Conservation (phyloP, 2,329 filamentous ascomycete genomes). For the Cladosporium sphaerospermum region DNA sequence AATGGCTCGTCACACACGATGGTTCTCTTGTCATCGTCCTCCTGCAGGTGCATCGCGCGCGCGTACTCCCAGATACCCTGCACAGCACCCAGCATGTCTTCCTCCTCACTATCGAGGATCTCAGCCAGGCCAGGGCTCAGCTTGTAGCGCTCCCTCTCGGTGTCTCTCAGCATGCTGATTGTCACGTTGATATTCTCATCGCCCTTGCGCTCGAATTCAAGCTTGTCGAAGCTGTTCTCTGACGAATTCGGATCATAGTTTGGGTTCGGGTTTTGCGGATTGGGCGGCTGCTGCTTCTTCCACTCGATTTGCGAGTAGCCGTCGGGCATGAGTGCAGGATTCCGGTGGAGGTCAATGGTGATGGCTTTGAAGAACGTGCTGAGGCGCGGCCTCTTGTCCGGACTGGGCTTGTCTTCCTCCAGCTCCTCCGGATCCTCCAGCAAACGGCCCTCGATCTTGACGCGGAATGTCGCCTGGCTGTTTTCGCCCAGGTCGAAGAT, state of each 20-base stretch:
- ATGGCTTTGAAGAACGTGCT: slow-evolving; percentile 81
- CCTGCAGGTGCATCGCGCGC: slow-evolving; percentile 74
- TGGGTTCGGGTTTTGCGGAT: slow-evolving; percentile 41
- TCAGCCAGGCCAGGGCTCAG: slow-evolving; percentile 74
- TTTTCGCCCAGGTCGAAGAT: slow-evolving; percentile 73
- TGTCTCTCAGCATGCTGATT: slow-evolving; percentile 78
- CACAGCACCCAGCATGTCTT: slow-evolving; percentile 78
- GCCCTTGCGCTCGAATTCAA: slow-evolving; percentile 84
- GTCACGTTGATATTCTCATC: slow-evolving; percentile 91
- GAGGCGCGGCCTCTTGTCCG: slow-evolving; percentile 46
- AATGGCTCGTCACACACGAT: slow-evolving; percentile 85
- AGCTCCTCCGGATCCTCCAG: slow-evolving; percentile 52
- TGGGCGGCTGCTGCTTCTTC: slow-evolving; percentile 63
- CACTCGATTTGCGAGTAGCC: slow-evolving; percentile 66
- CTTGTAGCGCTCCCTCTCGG: slow-evolving; percentile 77
- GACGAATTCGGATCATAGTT: slow-evolving; percentile 48
- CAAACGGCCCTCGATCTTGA: slow-evolving; percentile 85
- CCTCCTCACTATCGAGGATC: slow-evolving; percentile 78
- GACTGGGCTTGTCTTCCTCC: slow-evolving; percentile 41
- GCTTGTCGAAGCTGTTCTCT: slow-evolving; percentile 76
- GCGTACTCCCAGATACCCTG: slow-evolving; percentile 96
- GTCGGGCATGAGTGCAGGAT: slow-evolving; percentile 59
- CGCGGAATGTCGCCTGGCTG: slow-evolving; percentile 71
- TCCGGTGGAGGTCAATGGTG: slow-evolving; percentile 54
- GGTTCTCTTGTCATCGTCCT: slow-evolving; percentile 89